Percentiles rank a stretch among this genome's conserved stretches.
Evolutionary conservation across 1,139 yeast genomes (phyloP).

Genomic region (Suhomyces kunorum): DNA sequence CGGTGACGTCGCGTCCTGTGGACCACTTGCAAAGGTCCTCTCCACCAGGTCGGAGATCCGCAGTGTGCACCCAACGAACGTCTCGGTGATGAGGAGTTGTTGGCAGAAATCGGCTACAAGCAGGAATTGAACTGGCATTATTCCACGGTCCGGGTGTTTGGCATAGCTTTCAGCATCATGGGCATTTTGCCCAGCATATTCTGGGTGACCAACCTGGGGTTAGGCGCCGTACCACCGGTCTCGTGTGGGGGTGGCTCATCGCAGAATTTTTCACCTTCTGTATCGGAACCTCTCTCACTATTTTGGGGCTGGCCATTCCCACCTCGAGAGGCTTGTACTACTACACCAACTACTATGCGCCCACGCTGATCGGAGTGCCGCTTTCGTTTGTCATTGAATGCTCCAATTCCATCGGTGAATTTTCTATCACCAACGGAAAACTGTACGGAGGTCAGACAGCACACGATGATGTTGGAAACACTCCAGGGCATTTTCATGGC

Average conservation of each 20-base stretch:
- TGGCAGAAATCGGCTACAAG: slow-evolving; percentile 56
- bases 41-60: slow-evolving; percentile 12
- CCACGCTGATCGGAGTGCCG: slow-evolving; percentile 34
- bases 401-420: slow-evolving; percentile 38
- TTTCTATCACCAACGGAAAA: too few relatives aligned
- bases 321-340: slow-evolving; percentile 58
- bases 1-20: slow-evolving; percentile 7
- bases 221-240: slow-evolving; percentile 54
- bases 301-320: slow-evolving; percentile 68
- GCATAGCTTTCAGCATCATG: slow-evolving; percentile 56
- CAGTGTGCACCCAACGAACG: slow-evolving; percentile 27
- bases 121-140: slow-evolving; percentile 51
- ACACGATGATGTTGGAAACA: slow-evolving; percentile 44
- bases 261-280: slow-evolving; percentile 58
- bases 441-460: too few relatives aligned
- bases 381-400: slow-evolving; percentile 39
- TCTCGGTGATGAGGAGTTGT: slow-evolving; percentile 45
- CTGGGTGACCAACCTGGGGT: slow-evolving; percentile 38
- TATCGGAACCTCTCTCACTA: slow-evolving; percentile 65
- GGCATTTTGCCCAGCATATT: slow-evolving; percentile 52
- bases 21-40: slow-evolving; percentile 11
- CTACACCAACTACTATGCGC: slow-evolving; percentile 47
- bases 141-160: slow-evolving; percentile 52
- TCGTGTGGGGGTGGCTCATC: slow-evolving; percentile 74
- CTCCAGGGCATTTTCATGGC: slow-evolving; percentile 62